Base-by-base conservation (phyloP, 208 protist genomes). In the Trypanosoma theileri region DNA sequence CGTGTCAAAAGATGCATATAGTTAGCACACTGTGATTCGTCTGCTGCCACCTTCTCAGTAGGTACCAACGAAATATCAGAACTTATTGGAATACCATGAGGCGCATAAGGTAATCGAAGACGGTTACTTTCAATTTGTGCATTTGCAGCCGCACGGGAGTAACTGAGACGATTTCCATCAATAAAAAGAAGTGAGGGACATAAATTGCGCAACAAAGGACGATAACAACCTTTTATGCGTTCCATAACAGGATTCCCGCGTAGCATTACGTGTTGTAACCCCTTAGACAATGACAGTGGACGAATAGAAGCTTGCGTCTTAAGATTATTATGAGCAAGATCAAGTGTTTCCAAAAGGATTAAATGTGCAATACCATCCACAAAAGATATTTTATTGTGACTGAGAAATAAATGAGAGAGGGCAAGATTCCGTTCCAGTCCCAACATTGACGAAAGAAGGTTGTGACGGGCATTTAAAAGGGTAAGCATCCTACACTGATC, bases 311-410 rank as follows among this genome's bases (percentile, higher is more conserved):
- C 40, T 50, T 85, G 74, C 35, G 82, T 86, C 26, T 69, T 72
- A 0, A 96, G 71, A 40, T 66, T 54, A 64, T 96, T 96, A 65
- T 85, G 81, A 7, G 82, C 81, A 28, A 96, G 62, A 59, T 96
- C 90, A 44, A 96, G 82, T n/a, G 90, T 96, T 62, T 96, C 84
- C 7, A 95, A 79, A n/a, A 94, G 59, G 35, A 92, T 55, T 40
- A 93, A 72, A 66, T 92, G 90, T 8, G 86, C 84, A 40, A 96
- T 75, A 9, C 86, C 86, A 31, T 89, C 82, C 0, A 93, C 75
- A 1, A 80, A 40, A 6, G 55, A 44, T 46, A 96, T 82, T n/a
- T 60, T 28, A 71, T 96, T 96, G 66, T 84, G 81, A 2, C 87
- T 88, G 11, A 96, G 80, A 58, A 96, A 96, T 42, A 96, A 67